Evolutionary conservation across 2,329 filamentous ascomycete genomes (phyloP).

Genomic region (Ascochyta pisi): DNA sequence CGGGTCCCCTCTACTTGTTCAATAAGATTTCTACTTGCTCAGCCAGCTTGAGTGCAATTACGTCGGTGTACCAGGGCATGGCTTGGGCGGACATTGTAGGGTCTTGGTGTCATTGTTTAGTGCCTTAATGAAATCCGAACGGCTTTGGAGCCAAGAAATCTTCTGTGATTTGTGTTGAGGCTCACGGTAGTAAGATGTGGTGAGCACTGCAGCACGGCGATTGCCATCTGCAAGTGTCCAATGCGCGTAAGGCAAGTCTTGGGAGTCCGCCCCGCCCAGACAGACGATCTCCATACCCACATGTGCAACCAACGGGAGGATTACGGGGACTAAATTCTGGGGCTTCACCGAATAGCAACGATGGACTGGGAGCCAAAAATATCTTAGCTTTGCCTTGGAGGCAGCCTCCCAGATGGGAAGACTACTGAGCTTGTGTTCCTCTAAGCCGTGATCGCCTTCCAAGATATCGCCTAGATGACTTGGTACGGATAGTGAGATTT

Average conservation of each 20-base stretch:
- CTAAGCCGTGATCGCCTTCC: slow-evolving; percentile 14
- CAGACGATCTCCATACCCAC: slow-evolving; percentile 5
- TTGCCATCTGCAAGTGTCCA: slow-evolving; percentile 10
- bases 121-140: slow-evolving; percentile 15
- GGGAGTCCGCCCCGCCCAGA: slow-evolving; percentile 4
- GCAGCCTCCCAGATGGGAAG: not conserved
- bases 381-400: slow-evolving; percentile 3
- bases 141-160: slow-evolving; percentile 24
- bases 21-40: not conserved
- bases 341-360: not conserved
- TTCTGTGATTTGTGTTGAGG: slow-evolving; percentile 18
- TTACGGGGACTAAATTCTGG: slow-evolving; percentile 2
- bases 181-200: slow-evolving; percentile 1
- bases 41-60: slow-evolving; percentile 19
- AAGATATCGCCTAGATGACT: slow-evolving; percentile 40
- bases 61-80: slow-evolving; percentile 21
- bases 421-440: slow-evolving; percentile 3
- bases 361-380: not conserved
- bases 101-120: slow-evolving; percentile 23
- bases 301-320: slow-evolving; percentile 2
- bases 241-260: slow-evolving; percentile 5
- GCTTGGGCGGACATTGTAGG: slow-evolving; percentile 8
- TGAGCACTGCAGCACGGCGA: slow-evolving; percentile 4
- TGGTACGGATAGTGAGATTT: slow-evolving; percentile 29
- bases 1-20: slow-evolving; percentile 12